Evolutionary conservation across 371 early-diverging fungal species (phyloP), one percentile per base, ranked within the genome.

Genomic region (Mucor lusitanicus): DNA sequence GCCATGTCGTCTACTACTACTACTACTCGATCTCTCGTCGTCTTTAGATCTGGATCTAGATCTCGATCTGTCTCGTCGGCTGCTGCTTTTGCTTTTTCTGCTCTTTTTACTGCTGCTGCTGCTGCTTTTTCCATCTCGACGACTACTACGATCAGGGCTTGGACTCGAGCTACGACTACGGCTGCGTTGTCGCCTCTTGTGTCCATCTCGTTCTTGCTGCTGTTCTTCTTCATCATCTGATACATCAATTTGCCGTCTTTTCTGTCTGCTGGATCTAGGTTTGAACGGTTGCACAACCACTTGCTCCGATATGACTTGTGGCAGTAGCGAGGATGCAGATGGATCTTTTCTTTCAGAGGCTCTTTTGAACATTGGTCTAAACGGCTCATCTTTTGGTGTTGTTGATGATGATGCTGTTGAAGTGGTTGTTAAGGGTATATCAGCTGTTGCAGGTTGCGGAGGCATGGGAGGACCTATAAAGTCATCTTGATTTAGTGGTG

Each of bases 291-390:
- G 70, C 0, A 83, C 81, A 21, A 83, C 63, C 9, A 77, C 61
- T 55, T 78, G 69, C 60, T 83, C 83, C 4, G 83, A 80, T 9
- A 68, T 53, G 40, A 70, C 28, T 21, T 63, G 58, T 3, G 79
- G 44, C n/a, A 69, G 28, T 50, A 50, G 9, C 12, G 25, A 50
- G 30, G 61, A 23, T 17, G 64, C 37, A n/a, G 61, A 23, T 23
- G 44, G 28, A n/a, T 76, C 56, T 50, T 63, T 56, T 50, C 61
- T 53, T 61, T 65, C 35, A 13, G 67, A 59, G 48, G 70, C 72
- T 53, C 66, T 59, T 56, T 74, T 76, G 44, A 84, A 80, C 70
- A 85, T 76, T 23, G 85, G 86, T 60, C 80, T 71, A 50, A 81
- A 80, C 6, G 80, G 76, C 28, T 62, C 64, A 2, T 39, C 15